These are phyloP conservation scores for Cladophialophora psammophila DNA, from an alignment of 2,329 filamentous ascomycete species.

Conservation along the genomic window DNA sequence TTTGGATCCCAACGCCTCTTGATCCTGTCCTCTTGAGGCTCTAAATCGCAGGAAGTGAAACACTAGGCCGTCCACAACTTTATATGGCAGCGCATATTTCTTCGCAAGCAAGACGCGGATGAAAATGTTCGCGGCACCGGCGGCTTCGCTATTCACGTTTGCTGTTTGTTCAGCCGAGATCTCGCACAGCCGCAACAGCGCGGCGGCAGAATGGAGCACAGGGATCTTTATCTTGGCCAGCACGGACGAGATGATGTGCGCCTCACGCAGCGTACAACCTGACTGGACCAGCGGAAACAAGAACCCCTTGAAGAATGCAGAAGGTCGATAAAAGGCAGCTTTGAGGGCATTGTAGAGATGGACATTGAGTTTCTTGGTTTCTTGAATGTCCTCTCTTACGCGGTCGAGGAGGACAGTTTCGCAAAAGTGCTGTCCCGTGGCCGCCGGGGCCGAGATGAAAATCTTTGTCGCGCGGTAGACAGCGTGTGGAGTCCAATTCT, in stretches of 20 bases:
- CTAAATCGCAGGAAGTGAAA: constrained; percentile 96
- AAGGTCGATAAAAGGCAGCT: constrained; percentile 90
- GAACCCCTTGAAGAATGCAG: constrained; percentile 95
- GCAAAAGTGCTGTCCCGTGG: constrained; percentile 82
- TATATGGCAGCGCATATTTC: constrained; percentile 94
- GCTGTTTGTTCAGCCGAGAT: constrained; percentile 90
- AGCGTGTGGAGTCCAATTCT: constrained; percentile 79
- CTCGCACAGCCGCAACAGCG: constrained; percentile 89
- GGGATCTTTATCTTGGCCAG: constrained; percentile 85
- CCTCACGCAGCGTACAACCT: constrained; percentile 89
- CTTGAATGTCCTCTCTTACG: constrained; percentile 92
- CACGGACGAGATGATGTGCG: constrained; percentile 87
- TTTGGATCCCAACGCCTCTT: constrained; percentile 58
- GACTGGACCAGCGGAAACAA: constrained; percentile 87
- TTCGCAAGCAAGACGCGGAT: constrained; percentile 94
- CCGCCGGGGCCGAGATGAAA: constrained; percentile 84
- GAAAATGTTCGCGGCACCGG: constrained; percentile 92
- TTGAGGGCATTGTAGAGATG: constrained; percentile 95
- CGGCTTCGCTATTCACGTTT: constrained; percentile 76
- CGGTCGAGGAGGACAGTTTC: constrained; percentile 85
- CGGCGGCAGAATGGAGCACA: constrained; percentile 89
- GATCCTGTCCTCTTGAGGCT: constrained; percentile 66
- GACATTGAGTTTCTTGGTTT: constrained; percentile 93
- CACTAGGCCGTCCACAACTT: constrained; percentile 91
- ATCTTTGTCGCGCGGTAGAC: constrained; percentile 89